A percentile compares a stretch with the other conserved stretches of the same genome.
Evolutionary conservation across 345 rosid species (phyloP).

Genomic region (Gossypium sturtianum): DNA sequence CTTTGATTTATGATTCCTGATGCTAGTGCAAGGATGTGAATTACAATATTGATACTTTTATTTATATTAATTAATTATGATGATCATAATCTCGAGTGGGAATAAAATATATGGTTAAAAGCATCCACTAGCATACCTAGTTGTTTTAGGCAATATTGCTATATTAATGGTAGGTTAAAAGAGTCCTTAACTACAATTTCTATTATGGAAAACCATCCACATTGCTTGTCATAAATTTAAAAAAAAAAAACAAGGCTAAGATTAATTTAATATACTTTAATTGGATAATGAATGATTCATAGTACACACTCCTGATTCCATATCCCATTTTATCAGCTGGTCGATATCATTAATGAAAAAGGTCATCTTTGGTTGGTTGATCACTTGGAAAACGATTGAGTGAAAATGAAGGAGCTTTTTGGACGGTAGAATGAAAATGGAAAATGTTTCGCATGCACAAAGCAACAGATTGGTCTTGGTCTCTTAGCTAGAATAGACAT

Average conservation of each 20-base stretch:
- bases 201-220: conserved; percentile 2
- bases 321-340: background rate
- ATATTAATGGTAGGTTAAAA: conserved; percentile 27
- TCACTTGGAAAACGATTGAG: background rate
- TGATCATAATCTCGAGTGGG: background rate
- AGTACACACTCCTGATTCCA: background rate
- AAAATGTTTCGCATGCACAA: conserved; percentile 2
- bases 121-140: conserved; percentile 17
- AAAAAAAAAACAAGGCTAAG: background rate
- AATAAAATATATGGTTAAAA: conserved; percentile 7
- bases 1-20: background rate
- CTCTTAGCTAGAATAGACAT: background rate
- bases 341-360: conserved; percentile 8
- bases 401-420: background rate
- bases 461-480: background rate
- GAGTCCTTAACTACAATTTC: conserved; percentile 4
- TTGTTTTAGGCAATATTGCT: background rate
- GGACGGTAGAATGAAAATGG: conserved; percentile 8
- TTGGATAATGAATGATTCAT: conserved; percentile 6
- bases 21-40: background rate
- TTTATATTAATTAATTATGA: background rate
- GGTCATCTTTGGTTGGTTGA: conserved; percentile 14
- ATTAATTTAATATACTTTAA: background rate
- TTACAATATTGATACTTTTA: no score
- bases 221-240: background rate